phyloP scores from a whole-genome alignment of 2,329 filamentous ascomycete genomes.

The Davidsoniella australis region DNA sequence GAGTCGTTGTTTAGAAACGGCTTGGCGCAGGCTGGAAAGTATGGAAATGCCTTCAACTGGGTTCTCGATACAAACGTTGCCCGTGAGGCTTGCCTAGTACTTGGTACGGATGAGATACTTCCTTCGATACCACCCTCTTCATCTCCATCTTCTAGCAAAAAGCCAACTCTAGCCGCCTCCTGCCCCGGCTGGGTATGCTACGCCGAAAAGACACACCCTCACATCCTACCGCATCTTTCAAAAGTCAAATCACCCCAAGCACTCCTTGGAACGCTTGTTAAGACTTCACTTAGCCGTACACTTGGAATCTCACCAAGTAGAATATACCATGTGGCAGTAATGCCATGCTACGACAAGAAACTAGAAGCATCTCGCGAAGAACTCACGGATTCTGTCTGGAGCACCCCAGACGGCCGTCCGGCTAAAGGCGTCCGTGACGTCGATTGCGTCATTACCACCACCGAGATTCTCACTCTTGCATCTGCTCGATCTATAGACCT shows the following conservation, averaged over 20 bases:
- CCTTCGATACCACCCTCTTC: not conserved
- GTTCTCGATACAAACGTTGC: slow-evolving; percentile 78
- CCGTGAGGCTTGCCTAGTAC: slow-evolving; percentile 65
- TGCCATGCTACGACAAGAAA: slow-evolving; percentile 99
- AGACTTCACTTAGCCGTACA: slow-evolving; percentile 60
- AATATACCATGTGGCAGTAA: slow-evolving; percentile 89
- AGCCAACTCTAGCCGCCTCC: slow-evolving; percentile 65
- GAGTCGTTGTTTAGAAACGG: slow-evolving; percentile 56
- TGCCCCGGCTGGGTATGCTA: slow-evolving; percentile 99
- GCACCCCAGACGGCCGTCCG: slow-evolving; percentile 26
- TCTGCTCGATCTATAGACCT: slow-evolving; percentile 66
- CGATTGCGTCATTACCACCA: slow-evolving; percentile 94
- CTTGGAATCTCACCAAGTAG: slow-evolving; percentile 57
- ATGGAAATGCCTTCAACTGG: slow-evolving; percentile 70
- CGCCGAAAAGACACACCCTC: slow-evolving; percentile 91
- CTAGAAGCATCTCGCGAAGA: slow-evolving; percentile 88
- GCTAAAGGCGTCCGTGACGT: slow-evolving; percentile 60
- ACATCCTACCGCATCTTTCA: slow-evolving; percentile 81
- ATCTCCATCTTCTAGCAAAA: slow-evolving; percentile 16
- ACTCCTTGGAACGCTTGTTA: slow-evolving; percentile 73
- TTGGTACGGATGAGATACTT: slow-evolving; percentile 57
- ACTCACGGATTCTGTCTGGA: slow-evolving; percentile 67
- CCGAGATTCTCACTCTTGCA: slow-evolving; percentile 81
- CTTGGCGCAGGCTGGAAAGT: slow-evolving; percentile 49
- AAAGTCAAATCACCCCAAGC: slow-evolving; percentile 88